Conservation (phyloP, 768 basidiomycete genomes). For the Solioccasus polychromus region DNA sequence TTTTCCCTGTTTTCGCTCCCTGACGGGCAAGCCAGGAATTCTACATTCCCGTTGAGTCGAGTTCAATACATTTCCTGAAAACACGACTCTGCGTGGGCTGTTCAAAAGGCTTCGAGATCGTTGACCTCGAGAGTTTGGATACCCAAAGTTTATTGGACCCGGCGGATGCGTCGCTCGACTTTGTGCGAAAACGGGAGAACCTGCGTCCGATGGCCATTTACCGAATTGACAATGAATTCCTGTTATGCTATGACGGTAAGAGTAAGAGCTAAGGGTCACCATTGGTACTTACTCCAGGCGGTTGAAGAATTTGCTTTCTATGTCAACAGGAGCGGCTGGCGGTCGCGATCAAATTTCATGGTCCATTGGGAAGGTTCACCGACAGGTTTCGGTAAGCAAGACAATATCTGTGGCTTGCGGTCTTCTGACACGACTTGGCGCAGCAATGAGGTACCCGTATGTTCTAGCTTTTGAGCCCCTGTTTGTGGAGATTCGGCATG, state of each 20-base stretch:
- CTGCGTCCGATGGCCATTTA: slow-evolving; percentile 95
- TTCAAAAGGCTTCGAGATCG: slow-evolving; percentile 96
- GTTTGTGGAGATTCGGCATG: slow-evolving; percentile 95
- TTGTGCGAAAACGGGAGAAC: slow-evolving; percentile 87
- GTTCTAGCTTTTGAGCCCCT: slow-evolving; percentile 95
- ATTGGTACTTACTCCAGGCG: slow-evolving; percentile 6
- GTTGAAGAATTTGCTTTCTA: slow-evolving; percentile 94
- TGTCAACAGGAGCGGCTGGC: slow-evolving; percentile 93
- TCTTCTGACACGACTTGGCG: slow-evolving; percentile 8
- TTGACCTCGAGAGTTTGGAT: slow-evolving; percentile 95
- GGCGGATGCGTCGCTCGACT: slow-evolving; percentile 85
- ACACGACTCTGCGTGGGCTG: slow-evolving; percentile 97
- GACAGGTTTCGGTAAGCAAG: slow-evolving; percentile 82
- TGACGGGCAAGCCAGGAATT: slow-evolving; percentile 65
- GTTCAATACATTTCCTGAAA: slow-evolving; percentile 95
- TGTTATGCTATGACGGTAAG: slow-evolving; percentile 96
- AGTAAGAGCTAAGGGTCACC: slow-evolving; percentile 9
- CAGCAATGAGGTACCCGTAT: slow-evolving; percentile 95
- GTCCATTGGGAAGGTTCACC: slow-evolving; percentile 96
- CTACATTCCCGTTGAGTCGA: slow-evolving; percentile 97
- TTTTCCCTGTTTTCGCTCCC: not conserved
- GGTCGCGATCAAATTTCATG: slow-evolving; percentile 89
- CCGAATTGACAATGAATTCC: slow-evolving; percentile 93
- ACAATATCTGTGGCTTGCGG: not conserved
- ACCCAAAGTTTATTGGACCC: slow-evolving; percentile 96